Evolutionary conservation across 1,284 basidiomycete species (phyloP).

Genomic region (Apiotrichum mycotoxinovorans): DNA sequence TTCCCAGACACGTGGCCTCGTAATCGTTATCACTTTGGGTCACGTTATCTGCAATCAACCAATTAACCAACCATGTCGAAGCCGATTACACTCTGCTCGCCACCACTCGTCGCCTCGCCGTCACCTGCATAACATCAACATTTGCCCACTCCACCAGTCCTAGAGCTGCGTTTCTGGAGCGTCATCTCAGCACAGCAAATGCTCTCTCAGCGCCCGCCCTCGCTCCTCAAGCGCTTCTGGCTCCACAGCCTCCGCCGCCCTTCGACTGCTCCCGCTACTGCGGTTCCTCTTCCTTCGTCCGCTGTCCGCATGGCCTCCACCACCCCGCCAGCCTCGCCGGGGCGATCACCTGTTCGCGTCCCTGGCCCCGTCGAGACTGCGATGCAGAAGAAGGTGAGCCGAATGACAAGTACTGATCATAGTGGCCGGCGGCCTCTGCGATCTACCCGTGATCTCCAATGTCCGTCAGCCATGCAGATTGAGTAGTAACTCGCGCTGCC

Average conservation of each 20-base stretch:
- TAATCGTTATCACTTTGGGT: too few species aligned
- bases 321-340: slow-evolving; percentile 6
- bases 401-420: not conserved
- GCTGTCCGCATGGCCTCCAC: slow-evolving; percentile 1
- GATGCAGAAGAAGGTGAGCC: slow-evolving; percentile 46
- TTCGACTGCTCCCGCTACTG: not conserved
- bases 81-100: not conserved
- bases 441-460: not conserved
- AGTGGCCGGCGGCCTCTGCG: not conserved
- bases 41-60: not conserved
- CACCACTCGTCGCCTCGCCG: not conserved
- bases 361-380: slow-evolving; percentile 47
- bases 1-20: not conserved
- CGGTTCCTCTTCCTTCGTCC: not conserved
- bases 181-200: not conserved
- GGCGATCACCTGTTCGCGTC: slow-evolving; percentile 28
- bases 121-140: not conserved
- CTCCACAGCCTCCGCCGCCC: slow-evolving; percentile 21
- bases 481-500: too few species aligned
- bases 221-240: slow-evolving; percentile 25
- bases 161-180: not conserved
- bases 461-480: too few species aligned
- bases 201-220: slow-evolving; percentile 22
- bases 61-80: not conserved
- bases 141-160: not conserved